Evolutionary conservation across 2,329 filamentous ascomycete genomes (phyloP).

Genomic region (Nigrospora oryzae): DNA sequence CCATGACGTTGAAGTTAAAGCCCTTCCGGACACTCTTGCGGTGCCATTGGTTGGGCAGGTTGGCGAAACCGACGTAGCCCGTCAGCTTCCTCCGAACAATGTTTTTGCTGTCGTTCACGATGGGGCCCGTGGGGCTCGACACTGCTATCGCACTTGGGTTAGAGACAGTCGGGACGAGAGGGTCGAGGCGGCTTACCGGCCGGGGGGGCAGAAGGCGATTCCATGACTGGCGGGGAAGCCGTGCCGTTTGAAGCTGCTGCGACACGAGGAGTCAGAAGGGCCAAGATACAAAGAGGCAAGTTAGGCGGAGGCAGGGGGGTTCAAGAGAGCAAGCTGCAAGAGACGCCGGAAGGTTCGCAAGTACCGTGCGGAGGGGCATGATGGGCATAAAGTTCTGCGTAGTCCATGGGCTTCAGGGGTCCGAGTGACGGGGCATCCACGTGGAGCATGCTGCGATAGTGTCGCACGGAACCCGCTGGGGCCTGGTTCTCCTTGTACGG

Average conservation of each 20-base stretch:
- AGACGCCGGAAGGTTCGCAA: constrained; percentile 8
- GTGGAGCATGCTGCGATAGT: constrained; percentile 46
- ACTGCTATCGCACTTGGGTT: constrained; percentile 22
- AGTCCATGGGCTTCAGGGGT: constrained; percentile 32
- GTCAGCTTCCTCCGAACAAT: constrained; percentile 98
- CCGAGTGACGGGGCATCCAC: constrained; percentile 39
- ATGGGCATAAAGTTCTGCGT: constrained; percentile 35
- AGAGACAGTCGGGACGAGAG: constrained; percentile 9
- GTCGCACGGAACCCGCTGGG: constrained; percentile 21
- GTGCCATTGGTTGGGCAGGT: constrained; percentile 99
- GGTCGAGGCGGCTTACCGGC: background rate
- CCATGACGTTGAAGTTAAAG: constrained; percentile 99
- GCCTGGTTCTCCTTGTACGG: constrained; percentile 27
- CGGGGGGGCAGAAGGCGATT: constrained; percentile 9
- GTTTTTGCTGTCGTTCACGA: constrained; percentile 71
- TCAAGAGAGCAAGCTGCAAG: constrained; percentile 14
- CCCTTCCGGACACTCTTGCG: constrained; percentile 99
- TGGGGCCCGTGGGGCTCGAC: constrained; percentile 26
- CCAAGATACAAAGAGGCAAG: constrained; percentile 24
- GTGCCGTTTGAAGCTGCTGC: constrained; percentile 31
- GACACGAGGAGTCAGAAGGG: no score
- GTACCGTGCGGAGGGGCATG: constrained; percentile 12
- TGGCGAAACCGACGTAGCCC: constrained; percentile 97
- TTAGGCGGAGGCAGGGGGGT: constrained; percentile 4
- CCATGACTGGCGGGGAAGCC: constrained; percentile 13